Evolutionary conservation across 2,329 filamentous ascomycete species (phyloP).

Genomic region (Colletotrichum sp.): DNA sequence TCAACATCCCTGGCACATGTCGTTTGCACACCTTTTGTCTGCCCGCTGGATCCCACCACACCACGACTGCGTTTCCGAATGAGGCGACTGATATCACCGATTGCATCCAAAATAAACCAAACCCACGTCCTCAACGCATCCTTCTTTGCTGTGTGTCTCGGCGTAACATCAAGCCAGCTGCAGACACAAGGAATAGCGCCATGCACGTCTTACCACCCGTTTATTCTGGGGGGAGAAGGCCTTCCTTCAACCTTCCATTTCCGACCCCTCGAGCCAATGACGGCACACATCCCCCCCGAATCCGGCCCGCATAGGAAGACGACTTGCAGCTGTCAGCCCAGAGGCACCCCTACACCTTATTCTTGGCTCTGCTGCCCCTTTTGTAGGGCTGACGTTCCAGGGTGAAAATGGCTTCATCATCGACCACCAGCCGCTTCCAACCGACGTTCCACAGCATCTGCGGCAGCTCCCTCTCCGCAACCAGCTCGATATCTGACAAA

Average conservation of each 20-base stretch:
- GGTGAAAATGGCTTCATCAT: background rate
- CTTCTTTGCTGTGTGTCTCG: background rate
- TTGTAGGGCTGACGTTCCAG: constrained; percentile 11
- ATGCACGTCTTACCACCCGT: background rate
- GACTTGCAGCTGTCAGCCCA: background rate
- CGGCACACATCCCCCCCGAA: background rate
- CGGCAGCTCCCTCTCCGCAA: background rate
- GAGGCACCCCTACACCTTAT: background rate
- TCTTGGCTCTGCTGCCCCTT: background rate
- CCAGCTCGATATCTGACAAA: background rate
- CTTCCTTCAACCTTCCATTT: background rate
- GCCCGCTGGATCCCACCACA: background rate
- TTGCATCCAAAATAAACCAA: background rate
- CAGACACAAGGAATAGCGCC: background rate
- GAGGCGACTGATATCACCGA: background rate
- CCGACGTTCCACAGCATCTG: constrained; percentile 6
- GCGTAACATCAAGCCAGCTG: background rate
- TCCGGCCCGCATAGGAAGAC: background rate
- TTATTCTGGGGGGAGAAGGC: background rate
- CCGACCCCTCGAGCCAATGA: background rate
- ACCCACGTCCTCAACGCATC: background rate
- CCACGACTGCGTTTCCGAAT: background rate
- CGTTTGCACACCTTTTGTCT: background rate
- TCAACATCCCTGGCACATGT: background rate
- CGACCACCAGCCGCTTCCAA: background rate